These are phyloP conservation scores for Candida coquimbonensis DNA, from an alignment of 805 yeast species.

Conservation along the genomic window DNA sequence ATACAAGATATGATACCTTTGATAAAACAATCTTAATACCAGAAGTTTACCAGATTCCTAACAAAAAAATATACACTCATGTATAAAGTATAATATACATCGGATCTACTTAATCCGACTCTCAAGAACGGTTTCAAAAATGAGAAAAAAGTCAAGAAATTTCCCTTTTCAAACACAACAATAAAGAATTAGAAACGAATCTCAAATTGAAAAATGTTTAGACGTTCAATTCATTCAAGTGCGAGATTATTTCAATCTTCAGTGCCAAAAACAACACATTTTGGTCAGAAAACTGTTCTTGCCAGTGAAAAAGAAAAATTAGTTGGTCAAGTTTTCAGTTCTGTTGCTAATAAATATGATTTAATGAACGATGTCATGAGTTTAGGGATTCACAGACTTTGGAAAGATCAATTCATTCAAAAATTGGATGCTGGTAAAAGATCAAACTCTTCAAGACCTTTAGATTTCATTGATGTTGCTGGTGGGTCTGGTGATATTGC, in stretches of 20 bases:
- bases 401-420: constrained; percentile 89
- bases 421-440: constrained; percentile 90
- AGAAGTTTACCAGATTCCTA: too few relatives aligned
- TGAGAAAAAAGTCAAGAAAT: neutral
- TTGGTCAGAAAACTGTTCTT: constrained; percentile 82
- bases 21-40: too few relatives aligned
- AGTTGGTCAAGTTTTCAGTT: constrained; percentile 83
- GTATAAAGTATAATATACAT: too few relatives aligned
- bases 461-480: constrained; percentile 90
- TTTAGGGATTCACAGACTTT: constrained; percentile 85
- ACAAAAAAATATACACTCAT: too few relatives aligned
- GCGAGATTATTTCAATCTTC: constrained; percentile 5
- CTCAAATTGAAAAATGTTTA: neutral
- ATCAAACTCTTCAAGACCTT: constrained; percentile 69
- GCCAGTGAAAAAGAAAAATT: constrained; percentile 74
- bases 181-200: neutral
- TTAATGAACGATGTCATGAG: constrained; percentile 99
- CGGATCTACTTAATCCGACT: neutral
- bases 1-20: too few relatives aligned
- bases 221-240: constrained; percentile 2
- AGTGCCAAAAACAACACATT: constrained; percentile 66
- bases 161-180: neutral
- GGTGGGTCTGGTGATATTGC: constrained; percentile 99
- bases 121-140: neutral
- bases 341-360: constrained; percentile 92